A percentile compares a stretch with the other conserved stretches of the same genome.
Conservation (phyloP, 768 basidiomycete species). For the Russula lepida region DNA sequence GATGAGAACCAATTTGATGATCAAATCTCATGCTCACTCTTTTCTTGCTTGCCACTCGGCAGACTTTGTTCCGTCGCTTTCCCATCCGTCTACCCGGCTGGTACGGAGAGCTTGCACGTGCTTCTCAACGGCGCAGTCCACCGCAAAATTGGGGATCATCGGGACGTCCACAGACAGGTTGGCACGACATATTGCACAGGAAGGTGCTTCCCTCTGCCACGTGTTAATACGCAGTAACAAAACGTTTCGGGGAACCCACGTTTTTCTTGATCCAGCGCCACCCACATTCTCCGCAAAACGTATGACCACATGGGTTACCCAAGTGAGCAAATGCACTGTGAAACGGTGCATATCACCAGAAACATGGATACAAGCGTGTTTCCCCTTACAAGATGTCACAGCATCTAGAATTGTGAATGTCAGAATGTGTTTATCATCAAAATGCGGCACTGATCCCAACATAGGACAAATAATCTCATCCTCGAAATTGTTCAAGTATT, state of each 20-base stretch:
- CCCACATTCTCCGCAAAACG: constrained; percentile 60
- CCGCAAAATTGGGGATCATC: constrained; percentile 55
- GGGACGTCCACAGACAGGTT: constrained; percentile 33
- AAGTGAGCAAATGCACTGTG: constrained; percentile 52
- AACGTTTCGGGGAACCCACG: constrained; percentile 30
- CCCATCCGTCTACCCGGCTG: constrained; percentile 46
- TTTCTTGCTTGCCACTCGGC: constrained; percentile 47
- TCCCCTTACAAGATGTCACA: constrained; percentile 56
- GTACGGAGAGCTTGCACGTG: constrained; percentile 43
- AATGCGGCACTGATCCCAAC: constrained; percentile 30
- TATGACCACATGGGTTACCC: constrained; percentile 68
- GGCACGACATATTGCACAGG: constrained; percentile 56
- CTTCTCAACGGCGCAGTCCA: constrained; percentile 53
- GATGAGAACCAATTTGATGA: not conserved
- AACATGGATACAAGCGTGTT: constrained; percentile 1
- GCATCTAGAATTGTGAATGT: constrained; percentile 38
- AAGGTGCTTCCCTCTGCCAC: constrained; percentile 34
- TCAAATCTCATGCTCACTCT: constrained; percentile 35
- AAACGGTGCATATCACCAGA: not conserved
- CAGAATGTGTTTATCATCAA: not conserved
- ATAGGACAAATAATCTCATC: constrained; percentile 65
- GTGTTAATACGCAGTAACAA: constrained; percentile 1
- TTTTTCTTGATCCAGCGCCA: constrained; percentile 49
- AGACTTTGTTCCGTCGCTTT: constrained; percentile 36
- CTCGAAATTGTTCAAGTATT: constrained; percentile 43